These are phyloP conservation scores for Amanita fuliginea DNA, from an alignment of 768 basidiomycete genomes.

Conservation along the genomic window DNA sequence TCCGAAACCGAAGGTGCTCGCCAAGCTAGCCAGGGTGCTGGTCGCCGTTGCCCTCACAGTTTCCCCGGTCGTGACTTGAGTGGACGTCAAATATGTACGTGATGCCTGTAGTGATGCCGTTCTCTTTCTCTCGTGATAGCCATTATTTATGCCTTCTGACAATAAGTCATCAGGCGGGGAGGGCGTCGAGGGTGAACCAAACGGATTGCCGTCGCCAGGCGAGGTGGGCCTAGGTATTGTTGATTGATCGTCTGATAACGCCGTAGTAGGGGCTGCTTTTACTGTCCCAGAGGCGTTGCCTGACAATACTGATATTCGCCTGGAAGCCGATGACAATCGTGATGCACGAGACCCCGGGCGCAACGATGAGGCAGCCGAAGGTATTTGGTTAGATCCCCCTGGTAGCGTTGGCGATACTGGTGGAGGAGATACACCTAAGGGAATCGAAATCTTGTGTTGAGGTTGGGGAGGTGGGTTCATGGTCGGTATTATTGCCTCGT, in stretches of 20 bases:
- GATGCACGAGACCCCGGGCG: conserved; percentile 69
- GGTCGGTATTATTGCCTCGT: neutral
- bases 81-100: conserved; percentile 33
- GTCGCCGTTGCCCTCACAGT: conserved; percentile 29
- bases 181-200: conserved; percentile 32
- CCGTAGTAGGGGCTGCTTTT: conserved; percentile 61
- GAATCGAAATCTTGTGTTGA: conserved; percentile 9
- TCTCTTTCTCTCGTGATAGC: conserved; percentile 33
- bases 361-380: conserved; percentile 45
- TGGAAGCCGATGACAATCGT: conserved; percentile 55
- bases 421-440: conserved; percentile 12
- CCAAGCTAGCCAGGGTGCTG: conserved; percentile 44
- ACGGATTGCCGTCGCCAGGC: conserved; percentile 28
- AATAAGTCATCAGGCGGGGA: conserved; percentile 48
- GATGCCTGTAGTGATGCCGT: conserved; percentile 52
- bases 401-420: conserved; percentile 14
- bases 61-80: conserved; percentile 17
- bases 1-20: conserved; percentile 61
- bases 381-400: conserved; percentile 12
- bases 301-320: conserved; percentile 50
- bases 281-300: conserved; percentile 27
- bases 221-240: conserved; percentile 31
- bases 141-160: conserved; percentile 48
- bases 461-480: conserved; percentile 7
- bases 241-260: conserved; percentile 43